A percentile compares a stretch with the other conserved stretches of the same genome.
Conservation (phyloP, 2,329 filamentous ascomycete genomes). For the Neurospora sp. region DNA sequence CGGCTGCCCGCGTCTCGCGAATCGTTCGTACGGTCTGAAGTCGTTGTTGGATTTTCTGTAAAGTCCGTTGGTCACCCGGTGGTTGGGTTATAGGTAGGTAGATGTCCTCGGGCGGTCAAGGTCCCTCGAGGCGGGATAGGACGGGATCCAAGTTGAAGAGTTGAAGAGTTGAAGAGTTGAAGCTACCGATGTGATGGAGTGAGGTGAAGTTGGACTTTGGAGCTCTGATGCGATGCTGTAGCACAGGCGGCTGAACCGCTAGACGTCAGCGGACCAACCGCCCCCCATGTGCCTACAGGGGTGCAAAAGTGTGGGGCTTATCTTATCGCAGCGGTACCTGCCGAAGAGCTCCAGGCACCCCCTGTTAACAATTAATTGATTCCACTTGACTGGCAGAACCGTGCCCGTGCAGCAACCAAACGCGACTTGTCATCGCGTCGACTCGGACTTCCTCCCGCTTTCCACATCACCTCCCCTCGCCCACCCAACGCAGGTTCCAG, state of each 20-base stretch:
- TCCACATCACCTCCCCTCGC: background rate
- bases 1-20: background rate
- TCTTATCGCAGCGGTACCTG: background rate
- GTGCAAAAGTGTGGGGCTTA: background rate
- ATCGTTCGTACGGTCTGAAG: background rate
- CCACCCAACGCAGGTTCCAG: background rate
- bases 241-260: background rate
- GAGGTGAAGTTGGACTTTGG: conserved; percentile 1
- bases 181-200: conserved; percentile 13
- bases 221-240: background rate
- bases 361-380: background rate
- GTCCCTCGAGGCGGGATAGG: background rate
- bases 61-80: background rate
- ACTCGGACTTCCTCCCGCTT: background rate
- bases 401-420: background rate
- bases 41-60: background rate
- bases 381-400: background rate
- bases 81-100: background rate
- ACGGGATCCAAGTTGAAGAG: background rate
- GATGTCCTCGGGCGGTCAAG: background rate
- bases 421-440: background rate
- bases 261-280: background rate
- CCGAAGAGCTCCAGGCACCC: background rate
- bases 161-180: background rate
- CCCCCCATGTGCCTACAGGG: background rate